phyloP scores from a whole-genome alignment of 208 protist species.

The Histomonas meleagridis region DNA sequence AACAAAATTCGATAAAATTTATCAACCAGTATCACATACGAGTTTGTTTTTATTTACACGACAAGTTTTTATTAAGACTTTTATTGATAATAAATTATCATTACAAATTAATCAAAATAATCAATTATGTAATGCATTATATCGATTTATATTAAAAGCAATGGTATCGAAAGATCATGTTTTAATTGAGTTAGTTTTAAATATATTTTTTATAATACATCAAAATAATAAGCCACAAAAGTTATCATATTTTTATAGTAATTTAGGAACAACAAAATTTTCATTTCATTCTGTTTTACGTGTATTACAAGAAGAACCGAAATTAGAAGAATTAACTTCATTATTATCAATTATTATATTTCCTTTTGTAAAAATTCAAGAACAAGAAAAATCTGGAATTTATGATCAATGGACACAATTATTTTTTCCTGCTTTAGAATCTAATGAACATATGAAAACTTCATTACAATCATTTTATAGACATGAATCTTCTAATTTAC shows the following conservation, averaged over 20 bases:
- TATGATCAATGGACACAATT: not conserved
- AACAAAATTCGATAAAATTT: not conserved
- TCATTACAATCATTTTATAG: not conserved
- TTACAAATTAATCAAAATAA: not conserved
- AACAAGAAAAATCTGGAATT: no score
- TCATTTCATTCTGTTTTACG: not conserved
- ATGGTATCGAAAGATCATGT: not conserved
- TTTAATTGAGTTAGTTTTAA: not conserved
- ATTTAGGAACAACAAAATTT: not conserved
- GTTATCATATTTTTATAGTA: not conserved
- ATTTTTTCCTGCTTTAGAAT: not conserved
- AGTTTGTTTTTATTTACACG: not conserved
- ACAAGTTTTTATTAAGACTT: not conserved
- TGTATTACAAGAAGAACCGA: not conserved
- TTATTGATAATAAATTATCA: not conserved
- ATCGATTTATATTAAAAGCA: not conserved
- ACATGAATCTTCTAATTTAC: not conserved
- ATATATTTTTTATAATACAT: not conserved
- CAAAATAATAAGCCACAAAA: not conserved
- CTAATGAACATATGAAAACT: not conserved
- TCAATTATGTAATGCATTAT: not conserved
- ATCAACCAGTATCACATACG: not conserved
- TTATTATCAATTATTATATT: not conserved
- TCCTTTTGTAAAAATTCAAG: not conserved
- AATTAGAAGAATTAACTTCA: not conserved